Percentiles rank a stretch among this genome's conserved stretches.
These are phyloP conservation scores for Candolleomyces aberdarensis DNA, from an alignment of 768 basidiomycete genomes.

Conservation along the genomic window DNA sequence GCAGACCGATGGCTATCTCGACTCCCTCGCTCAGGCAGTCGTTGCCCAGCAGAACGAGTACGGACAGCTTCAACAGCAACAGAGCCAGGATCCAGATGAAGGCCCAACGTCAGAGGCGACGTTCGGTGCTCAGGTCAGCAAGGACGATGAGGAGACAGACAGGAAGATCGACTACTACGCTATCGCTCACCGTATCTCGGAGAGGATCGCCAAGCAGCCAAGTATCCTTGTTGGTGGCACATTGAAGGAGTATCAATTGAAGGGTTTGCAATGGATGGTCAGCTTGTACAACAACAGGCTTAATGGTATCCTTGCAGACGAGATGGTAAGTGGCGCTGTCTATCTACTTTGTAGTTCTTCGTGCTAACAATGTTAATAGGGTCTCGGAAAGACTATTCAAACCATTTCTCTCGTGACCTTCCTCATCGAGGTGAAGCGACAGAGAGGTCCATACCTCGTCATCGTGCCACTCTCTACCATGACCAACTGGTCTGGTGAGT, in stretches of 20 bases:
- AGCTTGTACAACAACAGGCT: conserved; percentile 94
- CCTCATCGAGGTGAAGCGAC: conserved; percentile 86
- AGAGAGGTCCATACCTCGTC: conserved; percentile 93
- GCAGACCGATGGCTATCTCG: conserved; percentile 94
- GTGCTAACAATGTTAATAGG: conserved; percentile 39
- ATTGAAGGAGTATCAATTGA: conserved; percentile 92
- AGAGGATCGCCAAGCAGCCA: conserved; percentile 78
- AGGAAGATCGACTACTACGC: conserved; percentile 94
- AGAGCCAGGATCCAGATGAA: conserved; percentile 58
- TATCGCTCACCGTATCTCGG: conserved; percentile 88
- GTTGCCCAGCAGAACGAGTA: conserved; percentile 85
- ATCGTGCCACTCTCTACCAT: conserved; percentile 95
- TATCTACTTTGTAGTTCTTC: too few species aligned
- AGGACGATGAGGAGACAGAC: conserved; percentile 52
- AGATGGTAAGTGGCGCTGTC: conserved; percentile 59
- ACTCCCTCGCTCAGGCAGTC: conserved; percentile 92
- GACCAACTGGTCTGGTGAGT: conserved; percentile 97
- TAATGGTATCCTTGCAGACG: conserved; percentile 93
- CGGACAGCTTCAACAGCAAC: conserved; percentile 36
- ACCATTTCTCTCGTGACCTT: conserved; percentile 94
- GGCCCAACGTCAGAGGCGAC: conserved; percentile 82
- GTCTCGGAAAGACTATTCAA: conserved; percentile 94
- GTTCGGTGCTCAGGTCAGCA: conserved; percentile 77
- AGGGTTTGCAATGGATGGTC: conserved; percentile 98
- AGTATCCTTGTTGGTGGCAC: conserved; percentile 78